Conservation (phyloP, 371 early-diverging fungal species). For the Mucor lusitanicus region DNA sequence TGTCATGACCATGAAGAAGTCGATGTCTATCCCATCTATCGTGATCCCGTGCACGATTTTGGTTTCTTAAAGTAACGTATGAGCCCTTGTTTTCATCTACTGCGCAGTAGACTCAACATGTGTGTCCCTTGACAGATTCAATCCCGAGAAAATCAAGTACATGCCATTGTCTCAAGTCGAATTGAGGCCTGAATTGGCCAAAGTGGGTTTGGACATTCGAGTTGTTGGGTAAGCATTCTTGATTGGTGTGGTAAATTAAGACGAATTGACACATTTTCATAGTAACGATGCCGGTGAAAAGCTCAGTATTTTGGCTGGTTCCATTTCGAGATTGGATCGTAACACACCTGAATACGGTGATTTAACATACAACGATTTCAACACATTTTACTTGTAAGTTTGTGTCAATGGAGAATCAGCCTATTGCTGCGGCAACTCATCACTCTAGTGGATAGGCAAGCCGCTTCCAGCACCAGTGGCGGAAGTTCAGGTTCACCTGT, state of each 20-base stretch:
- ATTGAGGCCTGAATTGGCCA: conserved; percentile 80
- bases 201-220: conserved; percentile 89
- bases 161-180: conserved; percentile 80
- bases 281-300: conserved; percentile 94
- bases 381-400: conserved; percentile 73
- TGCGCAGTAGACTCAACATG: too few relatives aligned
- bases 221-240: conserved; percentile 72
- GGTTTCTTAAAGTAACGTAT: conserved; percentile 54
- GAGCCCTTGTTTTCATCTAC: too few relatives aligned
- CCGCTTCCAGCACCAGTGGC: conserved; percentile 79
- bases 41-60: conserved; percentile 82
- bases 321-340: conserved; percentile 87
- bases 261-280: not conserved
- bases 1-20: conserved; percentile 94
- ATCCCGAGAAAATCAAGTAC: conserved; percentile 76
- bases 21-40: conserved; percentile 82
- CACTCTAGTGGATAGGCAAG: conserved; percentile 49
- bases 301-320: conserved; percentile 85
- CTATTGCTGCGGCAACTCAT: not conserved
- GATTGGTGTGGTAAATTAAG: not conserved
- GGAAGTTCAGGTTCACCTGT: conserved; percentile 92
- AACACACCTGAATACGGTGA: conserved; percentile 66
- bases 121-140: conserved; percentile 48
- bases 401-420: too few relatives aligned
- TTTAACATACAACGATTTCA: conserved; percentile 73